Base-by-base conservation (phyloP, 192 early-diverging fungal genomes). In the Entomortierella beljakovae region DNA sequence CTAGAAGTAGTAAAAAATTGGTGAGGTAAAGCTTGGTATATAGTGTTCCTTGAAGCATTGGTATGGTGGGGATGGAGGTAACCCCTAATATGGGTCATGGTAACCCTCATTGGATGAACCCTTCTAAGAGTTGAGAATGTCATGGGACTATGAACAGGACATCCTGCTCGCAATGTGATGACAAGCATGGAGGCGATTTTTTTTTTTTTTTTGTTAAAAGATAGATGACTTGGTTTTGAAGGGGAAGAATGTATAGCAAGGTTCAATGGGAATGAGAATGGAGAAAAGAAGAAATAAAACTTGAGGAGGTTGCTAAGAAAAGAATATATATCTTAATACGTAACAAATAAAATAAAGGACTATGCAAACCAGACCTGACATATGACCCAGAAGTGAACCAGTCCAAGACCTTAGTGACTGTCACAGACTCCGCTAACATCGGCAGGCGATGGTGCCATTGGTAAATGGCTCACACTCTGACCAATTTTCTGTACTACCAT, bases 1-100 rank as follows among this genome's bases (percentile, higher is more conserved):
- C 37, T 59, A 2, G 75, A 70, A 6, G 75, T 70, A 9, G 75
- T 63, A 37, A 79, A 79, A 62, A 79, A 79, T 29, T 68, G 67
- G 28, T 57, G 50, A 7, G 75, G 75, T 26, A 79, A 28, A 7
- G 38, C 33, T 9, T 49, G 61, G 13, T 25, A 26, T 37, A 8
- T 26, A 34, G 51, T 63, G 28, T 43, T 43, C 29, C 46, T 38
- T 13, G 52, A 62, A 3, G 75, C 61, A 37, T 70, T 35, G 6
- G 75, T 79, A 56, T 79, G 75, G 33, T 58, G 69, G 28, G 40
- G 69, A 31, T 79, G 61, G n/a, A 51, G 35, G 9, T 62, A 33
- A 18, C 61, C 49, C 26, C 55, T 53, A 7, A 29, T 7, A 25
- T 50, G 25, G 46, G 55, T 42, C 15, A 64, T 50, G 40, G 50